Evolutionary conservation across 2,329 filamentous ascomycete species (phyloP).

Genomic region (Trichoderma atroviride): DNA sequence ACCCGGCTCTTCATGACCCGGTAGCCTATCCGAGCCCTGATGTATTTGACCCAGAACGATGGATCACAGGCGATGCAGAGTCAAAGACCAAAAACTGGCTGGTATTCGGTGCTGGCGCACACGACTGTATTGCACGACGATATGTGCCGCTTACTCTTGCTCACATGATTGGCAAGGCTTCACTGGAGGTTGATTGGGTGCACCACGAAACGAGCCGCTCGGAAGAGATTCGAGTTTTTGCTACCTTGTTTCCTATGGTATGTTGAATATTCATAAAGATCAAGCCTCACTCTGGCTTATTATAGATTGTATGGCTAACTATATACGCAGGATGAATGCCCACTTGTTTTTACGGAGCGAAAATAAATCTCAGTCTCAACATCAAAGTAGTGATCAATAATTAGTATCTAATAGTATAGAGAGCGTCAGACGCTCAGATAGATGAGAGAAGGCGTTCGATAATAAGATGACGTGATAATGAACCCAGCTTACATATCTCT

Average conservation of each 20-base stretch:
- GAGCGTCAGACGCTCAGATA: background rate
- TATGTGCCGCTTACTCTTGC: slow-evolving; percentile 18
- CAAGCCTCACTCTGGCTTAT: background rate
- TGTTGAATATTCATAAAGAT: background rate
- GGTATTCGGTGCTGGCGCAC: slow-evolving; percentile 9
- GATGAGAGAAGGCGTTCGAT: background rate
- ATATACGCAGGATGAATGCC: slow-evolving; percentile 5
- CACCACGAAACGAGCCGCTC: slow-evolving; percentile 9
- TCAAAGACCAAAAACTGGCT: slow-evolving; percentile 21
- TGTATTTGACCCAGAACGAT: slow-evolving; percentile 6
- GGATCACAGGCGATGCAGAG: slow-evolving; percentile 19
- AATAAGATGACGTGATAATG: background rate
- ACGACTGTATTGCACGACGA: slow-evolving; percentile 17
- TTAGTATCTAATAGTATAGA: background rate
- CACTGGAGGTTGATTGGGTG: slow-evolving; percentile 15
- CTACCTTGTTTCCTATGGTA: slow-evolving; percentile 19
- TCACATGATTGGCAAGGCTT: slow-evolving; percentile 13
- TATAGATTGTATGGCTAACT: background rate
- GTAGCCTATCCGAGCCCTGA: slow-evolving; percentile 10
- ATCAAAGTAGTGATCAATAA: background rate
- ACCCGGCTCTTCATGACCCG: slow-evolving; percentile 16
- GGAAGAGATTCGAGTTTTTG: slow-evolving; percentile 19
- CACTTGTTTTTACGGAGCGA: slow-evolving; percentile 6
- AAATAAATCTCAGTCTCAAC: background rate
- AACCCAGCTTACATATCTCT: background rate